Evolutionary conservation across 768 basidiomycete genomes (phyloP).

Genomic region (Amanita brunnescens): DNA sequence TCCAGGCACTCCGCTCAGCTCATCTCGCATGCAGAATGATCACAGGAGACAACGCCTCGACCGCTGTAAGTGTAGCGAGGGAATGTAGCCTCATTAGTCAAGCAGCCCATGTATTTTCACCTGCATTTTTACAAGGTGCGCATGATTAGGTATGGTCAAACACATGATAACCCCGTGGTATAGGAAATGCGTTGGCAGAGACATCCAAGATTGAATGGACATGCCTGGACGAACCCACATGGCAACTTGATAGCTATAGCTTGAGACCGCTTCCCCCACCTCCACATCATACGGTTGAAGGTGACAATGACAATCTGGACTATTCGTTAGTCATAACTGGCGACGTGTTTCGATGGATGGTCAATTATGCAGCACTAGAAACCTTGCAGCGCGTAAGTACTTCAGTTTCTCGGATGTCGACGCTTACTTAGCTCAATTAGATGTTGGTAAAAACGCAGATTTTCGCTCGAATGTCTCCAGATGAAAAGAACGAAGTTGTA

Average conservation of each 20-base stretch:
- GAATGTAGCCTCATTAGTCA: constrained; percentile 88
- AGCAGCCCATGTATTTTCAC: constrained; percentile 83
- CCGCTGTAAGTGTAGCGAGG: constrained; percentile 92
- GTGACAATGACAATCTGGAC: constrained; percentile 72
- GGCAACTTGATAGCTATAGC: constrained; percentile 84
- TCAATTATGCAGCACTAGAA: constrained; percentile 89
- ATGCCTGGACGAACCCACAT: constrained; percentile 78
- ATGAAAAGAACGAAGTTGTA: constrained; percentile 98
- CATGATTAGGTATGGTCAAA: background rate
- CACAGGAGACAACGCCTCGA: constrained; percentile 94
- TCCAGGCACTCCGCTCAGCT: constrained; percentile 79
- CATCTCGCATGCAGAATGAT: constrained; percentile 97
- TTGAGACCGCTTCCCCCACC: constrained; percentile 72
- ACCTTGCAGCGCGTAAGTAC: constrained; percentile 80
- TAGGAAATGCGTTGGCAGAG: constrained; percentile 47
- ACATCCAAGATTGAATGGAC: constrained; percentile 77
- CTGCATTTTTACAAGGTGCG: constrained; percentile 67
- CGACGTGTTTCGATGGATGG: constrained; percentile 97
- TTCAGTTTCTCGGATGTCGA: background rate
- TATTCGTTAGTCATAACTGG: constrained; percentile 90
- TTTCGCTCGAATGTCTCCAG: constrained; percentile 98
- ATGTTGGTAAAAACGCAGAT: constrained; percentile 97
- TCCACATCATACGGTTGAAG: constrained; percentile 63
- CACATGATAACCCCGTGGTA: constrained; percentile 1
- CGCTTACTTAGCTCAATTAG: constrained; percentile 29